Base-by-base conservation (phyloP, 495 filamentous ascomycete genomes). In the Hypoxylon cercidicola region DNA sequence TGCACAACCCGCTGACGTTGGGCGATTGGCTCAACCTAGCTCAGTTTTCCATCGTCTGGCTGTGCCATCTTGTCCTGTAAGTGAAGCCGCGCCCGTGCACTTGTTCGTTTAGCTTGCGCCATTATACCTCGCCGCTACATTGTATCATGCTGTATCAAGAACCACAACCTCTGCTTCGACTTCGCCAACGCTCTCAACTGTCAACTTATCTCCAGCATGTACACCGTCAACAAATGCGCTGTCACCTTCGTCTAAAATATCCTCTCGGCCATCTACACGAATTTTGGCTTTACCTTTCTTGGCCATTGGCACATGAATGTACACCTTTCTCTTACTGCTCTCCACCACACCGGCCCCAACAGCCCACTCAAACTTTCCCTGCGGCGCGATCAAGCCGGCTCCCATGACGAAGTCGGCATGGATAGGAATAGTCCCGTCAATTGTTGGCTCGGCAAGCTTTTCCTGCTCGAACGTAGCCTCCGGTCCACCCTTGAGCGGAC, bases 401-500 rank as follows among this genome's bases (percentile, higher is more conserved):
- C 82, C 85, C 90, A 93, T 91, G 35, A 89, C 83, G 50, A 93
- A 85, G 71, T 93, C 90, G 18, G 90, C 89, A 72, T 94, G 89
- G 32, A 93, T 87, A 9, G 89, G 89, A 60, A 93, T 93, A 0
- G 91, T 88, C 11, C 78, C 83, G 0, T 77, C 69, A 6, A 90
- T 76, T 15, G 69, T 76, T 0, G 88, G 84, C 37, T 82, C 79
- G 1, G 87, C 87, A 7, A 74, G 83, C 57, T 80, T 82, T 68
- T 91, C 88, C 51, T 84, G 77, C 54, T 87, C 82, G 13, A 72
- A 69, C 9, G 82, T 86, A 40, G 85, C 90, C 30, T 84, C 79
- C 7, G 74, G 74, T 0, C 88, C 87, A 18, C 79, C 89, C 55
- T 86, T 84, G n/a, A 91, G 77, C 11, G 88, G 88, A 50, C 88